Conservation (phyloP, 2,329 filamentous ascomycete genomes). For the Hypomyces rosellus region DNA sequence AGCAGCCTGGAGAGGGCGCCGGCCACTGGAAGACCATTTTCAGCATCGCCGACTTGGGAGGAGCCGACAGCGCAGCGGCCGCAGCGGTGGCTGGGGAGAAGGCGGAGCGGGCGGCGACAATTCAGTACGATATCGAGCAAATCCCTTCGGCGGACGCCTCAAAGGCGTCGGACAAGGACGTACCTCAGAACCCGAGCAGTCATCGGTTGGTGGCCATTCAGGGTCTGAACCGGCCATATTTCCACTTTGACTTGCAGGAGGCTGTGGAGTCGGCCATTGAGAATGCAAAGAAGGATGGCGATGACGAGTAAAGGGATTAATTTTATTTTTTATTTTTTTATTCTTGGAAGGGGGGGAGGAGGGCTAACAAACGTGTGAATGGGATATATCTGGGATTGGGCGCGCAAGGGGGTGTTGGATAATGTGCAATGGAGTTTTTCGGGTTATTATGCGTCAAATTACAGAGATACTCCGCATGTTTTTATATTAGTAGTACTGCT, state of each 20-base stretch:
- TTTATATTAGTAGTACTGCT: too few relatives aligned
- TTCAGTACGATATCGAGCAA: conserved; percentile 24
- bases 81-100: conserved; percentile 58
- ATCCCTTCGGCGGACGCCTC: conserved; percentile 17
- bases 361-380: too few relatives aligned
- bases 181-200: conserved; percentile 22
- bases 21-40: conserved; percentile 69
- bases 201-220: conserved; percentile 33
- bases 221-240: conserved; percentile 45
- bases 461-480: too few relatives aligned
- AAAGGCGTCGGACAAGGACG: conserved; percentile 21
- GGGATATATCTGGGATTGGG: too few relatives aligned
- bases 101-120: conserved; percentile 16
- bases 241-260: conserved; percentile 46
- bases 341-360: background rate
- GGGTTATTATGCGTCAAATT: too few relatives aligned
- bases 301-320: background rate
- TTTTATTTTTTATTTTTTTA: background rate
- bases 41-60: conserved; percentile 80
- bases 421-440: too few relatives aligned
- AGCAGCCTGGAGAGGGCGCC: conserved; percentile 16
- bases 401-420: too few relatives aligned
- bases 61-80: conserved; percentile 54
- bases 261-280: conserved; percentile 39
- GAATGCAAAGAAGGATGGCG: conserved; percentile 23